A percentile compares a stretch with the other conserved stretches of the same genome.
Conservation (phyloP, 352 stramenopile genomes). For the Phytophthora europaea region DNA sequence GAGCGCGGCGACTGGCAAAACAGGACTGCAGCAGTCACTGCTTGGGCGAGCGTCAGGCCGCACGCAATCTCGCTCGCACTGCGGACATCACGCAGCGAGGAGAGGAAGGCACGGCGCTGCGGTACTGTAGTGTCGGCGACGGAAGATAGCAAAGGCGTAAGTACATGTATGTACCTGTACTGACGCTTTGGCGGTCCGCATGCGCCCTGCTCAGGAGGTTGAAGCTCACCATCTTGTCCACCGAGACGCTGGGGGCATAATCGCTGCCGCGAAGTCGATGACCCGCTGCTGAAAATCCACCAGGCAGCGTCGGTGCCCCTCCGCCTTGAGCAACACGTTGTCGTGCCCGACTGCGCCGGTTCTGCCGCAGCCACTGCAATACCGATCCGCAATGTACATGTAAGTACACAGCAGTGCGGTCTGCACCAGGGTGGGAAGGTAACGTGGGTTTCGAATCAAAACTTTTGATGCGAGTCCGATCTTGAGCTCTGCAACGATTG, state of each 20-base stretch:
- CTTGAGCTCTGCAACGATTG: neutral
- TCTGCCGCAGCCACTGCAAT: slow-evolving; percentile 9
- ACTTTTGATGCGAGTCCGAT: slow-evolving; percentile 2
- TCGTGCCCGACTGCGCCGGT: neutral
- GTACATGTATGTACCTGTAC: too few species aligned
- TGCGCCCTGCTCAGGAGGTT: slow-evolving; percentile 21
- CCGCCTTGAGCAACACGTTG: neutral
- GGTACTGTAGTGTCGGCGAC: slow-evolving; percentile 4
- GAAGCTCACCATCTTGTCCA: slow-evolving; percentile 16
- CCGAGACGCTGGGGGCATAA: slow-evolving; percentile 24
- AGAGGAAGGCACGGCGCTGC: slow-evolving; percentile 3
- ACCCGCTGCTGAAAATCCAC: slow-evolving; percentile 19
- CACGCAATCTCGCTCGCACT: neutral
- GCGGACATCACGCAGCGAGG: neutral
- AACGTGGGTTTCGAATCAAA: neutral
- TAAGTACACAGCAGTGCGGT: too few species aligned
- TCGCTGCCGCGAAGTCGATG: slow-evolving; percentile 14
- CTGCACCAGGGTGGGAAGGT: neutral
- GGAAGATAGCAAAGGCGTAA: slow-evolving; percentile 5
- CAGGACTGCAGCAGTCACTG: neutral
- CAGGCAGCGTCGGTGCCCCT: neutral
- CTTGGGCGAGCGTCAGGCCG: neutral
- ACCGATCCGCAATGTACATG: slow-evolving; percentile 1
- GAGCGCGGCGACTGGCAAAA: slow-evolving; percentile 25
- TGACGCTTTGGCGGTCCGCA: neutral